These are phyloP conservation scores for Suhomyces sp. DNA, from an alignment of 805 yeast species.

Conservation along the genomic window DNA sequence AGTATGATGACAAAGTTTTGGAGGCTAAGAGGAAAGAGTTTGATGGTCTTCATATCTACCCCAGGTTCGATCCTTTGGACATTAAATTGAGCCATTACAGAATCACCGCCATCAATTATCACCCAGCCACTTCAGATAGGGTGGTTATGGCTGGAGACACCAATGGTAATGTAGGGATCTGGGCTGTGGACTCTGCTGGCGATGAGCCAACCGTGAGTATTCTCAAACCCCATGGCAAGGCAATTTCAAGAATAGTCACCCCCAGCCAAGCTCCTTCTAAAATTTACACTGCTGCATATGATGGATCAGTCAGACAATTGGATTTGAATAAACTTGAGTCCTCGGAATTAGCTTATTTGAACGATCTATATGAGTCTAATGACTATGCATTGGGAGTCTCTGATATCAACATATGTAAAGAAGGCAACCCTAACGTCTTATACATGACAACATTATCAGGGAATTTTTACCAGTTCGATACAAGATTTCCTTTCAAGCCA, in stretches of 20 bases:
- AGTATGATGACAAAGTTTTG: conserved; percentile 40
- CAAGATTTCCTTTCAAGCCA: conserved; percentile 46
- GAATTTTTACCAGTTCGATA: conserved; percentile 71
- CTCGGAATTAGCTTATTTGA: conserved; percentile 44
- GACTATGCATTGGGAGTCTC: conserved; percentile 59
- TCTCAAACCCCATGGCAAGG: conserved; percentile 73
- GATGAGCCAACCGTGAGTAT: conserved; percentile 54
- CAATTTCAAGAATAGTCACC: conserved; percentile 63
- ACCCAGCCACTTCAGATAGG: conserved; percentile 64
- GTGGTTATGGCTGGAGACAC: conserved; percentile 86
- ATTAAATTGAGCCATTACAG: conserved; percentile 71
- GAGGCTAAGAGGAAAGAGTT: conserved; percentile 54
- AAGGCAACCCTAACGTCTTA: conserved; percentile 47
- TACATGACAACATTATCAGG: conserved; percentile 81
- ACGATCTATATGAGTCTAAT: conserved; percentile 52
- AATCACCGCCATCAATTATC: conserved; percentile 71
- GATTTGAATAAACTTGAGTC: conserved; percentile 65
- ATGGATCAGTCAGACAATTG: conserved; percentile 76
- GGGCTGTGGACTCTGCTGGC: conserved; percentile 65
- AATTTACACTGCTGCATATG: conserved; percentile 75
- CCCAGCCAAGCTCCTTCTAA: conserved; percentile 50
- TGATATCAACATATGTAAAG: conserved; percentile 58
- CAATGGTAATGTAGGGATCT: conserved; percentile 80
- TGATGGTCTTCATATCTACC: conserved; percentile 49
- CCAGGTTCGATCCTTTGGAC: conserved; percentile 63